Evolutionary conservation across 1,139 yeast species (phyloP).

Genomic region (Yarrowia galli): DNA sequence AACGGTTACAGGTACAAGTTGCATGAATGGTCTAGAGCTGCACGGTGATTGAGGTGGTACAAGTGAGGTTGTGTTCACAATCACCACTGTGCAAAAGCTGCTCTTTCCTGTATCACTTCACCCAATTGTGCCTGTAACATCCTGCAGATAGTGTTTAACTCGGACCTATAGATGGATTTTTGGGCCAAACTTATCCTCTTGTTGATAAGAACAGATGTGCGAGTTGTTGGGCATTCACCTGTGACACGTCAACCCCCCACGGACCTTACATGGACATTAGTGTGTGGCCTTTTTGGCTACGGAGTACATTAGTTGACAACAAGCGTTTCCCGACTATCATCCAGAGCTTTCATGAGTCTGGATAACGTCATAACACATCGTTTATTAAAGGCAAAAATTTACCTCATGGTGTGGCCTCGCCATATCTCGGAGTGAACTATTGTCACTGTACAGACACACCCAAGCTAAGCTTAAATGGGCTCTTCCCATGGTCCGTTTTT

Average conservation of each 20-base stretch:
- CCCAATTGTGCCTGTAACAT: conserved; percentile 1
- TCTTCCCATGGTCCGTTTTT: neutral
- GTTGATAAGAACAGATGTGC: too few species aligned
- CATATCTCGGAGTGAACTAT: neutral
- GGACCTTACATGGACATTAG: conserved; percentile 28
- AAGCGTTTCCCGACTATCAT: too few species aligned
- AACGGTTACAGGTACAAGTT: conserved; percentile 20
- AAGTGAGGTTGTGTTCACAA: neutral
- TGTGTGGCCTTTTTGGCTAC: too few species aligned
- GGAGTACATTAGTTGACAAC: too few species aligned
- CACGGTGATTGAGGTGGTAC: neutral
- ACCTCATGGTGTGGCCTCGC: conserved; percentile 14
- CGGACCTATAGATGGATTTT: conserved; percentile 3
- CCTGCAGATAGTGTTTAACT: conserved; percentile 2
- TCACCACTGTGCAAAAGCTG: neutral
- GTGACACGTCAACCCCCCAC: conserved; percentile 3
- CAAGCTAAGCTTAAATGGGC: neutral
- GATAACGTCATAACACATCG: neutral
- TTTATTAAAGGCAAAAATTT: conserved; percentile 13
- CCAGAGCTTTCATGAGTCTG: too few species aligned
- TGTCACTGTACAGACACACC: too few species aligned
- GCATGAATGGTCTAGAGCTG: conserved; percentile 3
- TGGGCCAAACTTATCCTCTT: too few species aligned
- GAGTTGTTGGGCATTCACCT: too few species aligned
- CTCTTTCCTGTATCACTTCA: neutral